phyloP scores from a whole-genome alignment of 2,329 filamentous ascomycete species.

The Stenocarpella maydis region DNA sequence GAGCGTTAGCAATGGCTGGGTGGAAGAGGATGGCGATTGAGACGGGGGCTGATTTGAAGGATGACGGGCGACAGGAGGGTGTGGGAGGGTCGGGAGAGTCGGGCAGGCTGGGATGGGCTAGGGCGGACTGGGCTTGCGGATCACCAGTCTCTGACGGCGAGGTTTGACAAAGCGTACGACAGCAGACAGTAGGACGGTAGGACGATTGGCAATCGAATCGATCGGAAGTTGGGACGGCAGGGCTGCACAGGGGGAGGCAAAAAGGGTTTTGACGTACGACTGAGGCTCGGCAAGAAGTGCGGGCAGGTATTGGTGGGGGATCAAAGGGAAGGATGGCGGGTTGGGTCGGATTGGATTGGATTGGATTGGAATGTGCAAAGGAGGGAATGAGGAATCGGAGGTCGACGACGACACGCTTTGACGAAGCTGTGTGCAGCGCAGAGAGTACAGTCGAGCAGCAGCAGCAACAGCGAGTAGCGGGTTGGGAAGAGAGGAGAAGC shows the following conservation, averaged over 20 bases:
- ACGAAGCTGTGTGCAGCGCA: conserved; percentile 29
- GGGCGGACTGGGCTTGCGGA: conserved; percentile 24
- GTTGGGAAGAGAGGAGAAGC: conserved; percentile 21
- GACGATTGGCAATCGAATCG: conserved; percentile 31
- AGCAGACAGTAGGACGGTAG: conserved; percentile 30
- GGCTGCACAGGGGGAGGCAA: conserved; percentile 28
- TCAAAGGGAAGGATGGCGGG: conserved; percentile 34
- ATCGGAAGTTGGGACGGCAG: conserved; percentile 26
- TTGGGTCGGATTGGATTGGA: conserved; percentile 28
- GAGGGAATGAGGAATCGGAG: conserved; percentile 35
- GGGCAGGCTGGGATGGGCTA: conserved; percentile 1
- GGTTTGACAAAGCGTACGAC: conserved; percentile 34
- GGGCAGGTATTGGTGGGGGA: conserved; percentile 27
- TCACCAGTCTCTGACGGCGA: conserved; percentile 25
- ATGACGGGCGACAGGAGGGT: not conserved
- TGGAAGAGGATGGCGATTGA: not conserved
- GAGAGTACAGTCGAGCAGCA: not conserved
- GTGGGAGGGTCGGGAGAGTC: not conserved
- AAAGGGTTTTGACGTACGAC: conserved; percentile 39
- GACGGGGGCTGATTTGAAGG: conserved; percentile 1
- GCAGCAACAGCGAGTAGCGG: conserved; percentile 8
- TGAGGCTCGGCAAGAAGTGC: conserved; percentile 28
- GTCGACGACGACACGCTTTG: conserved; percentile 32
- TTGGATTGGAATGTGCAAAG: conserved; percentile 36
- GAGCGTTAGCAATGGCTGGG: conserved; percentile 27